phyloP scores from a whole-genome alignment of 768 basidiomycete genomes.

The Mycena sanguinolenta region DNA sequence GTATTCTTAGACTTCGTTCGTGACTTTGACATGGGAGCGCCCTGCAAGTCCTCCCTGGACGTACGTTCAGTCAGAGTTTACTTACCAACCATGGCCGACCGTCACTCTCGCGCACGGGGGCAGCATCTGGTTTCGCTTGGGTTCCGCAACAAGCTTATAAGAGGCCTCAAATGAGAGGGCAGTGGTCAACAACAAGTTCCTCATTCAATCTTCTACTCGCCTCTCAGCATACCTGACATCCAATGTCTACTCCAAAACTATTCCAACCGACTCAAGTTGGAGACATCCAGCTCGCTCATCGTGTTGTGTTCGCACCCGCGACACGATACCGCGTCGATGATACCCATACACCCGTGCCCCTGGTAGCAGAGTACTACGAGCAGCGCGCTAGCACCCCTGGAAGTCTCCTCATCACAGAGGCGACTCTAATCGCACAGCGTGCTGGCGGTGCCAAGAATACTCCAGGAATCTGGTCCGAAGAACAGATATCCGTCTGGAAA shows the following conservation, averaged over 20 bases:
- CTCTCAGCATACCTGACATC: no score
- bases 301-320: conserved; percentile 61
- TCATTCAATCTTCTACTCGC: no score
- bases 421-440: conserved; percentile 47
- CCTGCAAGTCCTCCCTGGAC: no score
- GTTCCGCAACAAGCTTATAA: no score
- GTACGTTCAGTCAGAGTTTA: neutral
- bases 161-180: no score
- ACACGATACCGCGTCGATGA: conserved; percentile 55
- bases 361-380: conserved; percentile 44
- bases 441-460: conserved; percentile 50
- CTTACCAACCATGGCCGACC: neutral
- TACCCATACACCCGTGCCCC: conserved; percentile 48
- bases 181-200: no score
- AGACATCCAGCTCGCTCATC: conserved; percentile 52
- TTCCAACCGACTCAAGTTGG: conserved; percentile 58
- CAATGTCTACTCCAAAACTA: conserved; percentile 38
- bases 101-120: neutral
- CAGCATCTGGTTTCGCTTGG: no score
- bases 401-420: conserved; percentile 55
- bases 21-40: no score
- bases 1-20: no score
- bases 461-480: conserved; percentile 58
- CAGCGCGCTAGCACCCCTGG: conserved; percentile 43
- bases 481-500: conserved; percentile 41